Evolutionary conservation across 2,329 filamentous ascomycete genomes (phyloP).

Genomic region (Exophiala spinifera): DNA sequence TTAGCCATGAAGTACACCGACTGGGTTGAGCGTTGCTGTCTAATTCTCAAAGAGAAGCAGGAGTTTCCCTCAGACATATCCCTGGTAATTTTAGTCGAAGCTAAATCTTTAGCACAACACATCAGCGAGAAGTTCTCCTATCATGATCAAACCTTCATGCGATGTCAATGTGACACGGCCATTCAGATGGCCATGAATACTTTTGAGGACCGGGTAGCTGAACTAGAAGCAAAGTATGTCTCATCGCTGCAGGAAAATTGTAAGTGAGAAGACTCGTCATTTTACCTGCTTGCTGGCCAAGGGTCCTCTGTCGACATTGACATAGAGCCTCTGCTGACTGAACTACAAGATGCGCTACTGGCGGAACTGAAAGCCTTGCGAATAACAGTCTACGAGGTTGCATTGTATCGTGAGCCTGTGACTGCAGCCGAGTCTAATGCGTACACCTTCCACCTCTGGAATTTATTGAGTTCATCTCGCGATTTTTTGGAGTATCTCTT

Average conservation of each 20-base stretch:
- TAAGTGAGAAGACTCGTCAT: neutral
- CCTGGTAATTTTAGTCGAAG: neutral
- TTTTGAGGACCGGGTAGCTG: conserved; percentile 3
- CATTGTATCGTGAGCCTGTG: conserved; percentile 4
- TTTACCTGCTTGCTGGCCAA: no score
- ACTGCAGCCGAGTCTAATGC: neutral
- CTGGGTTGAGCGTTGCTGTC: conserved; percentile 11
- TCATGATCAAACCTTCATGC: neutral
- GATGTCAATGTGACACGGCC: conserved; percentile 7
- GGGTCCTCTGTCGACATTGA: neutral
- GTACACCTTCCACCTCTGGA: conserved; percentile 3
- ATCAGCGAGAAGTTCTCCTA: conserved; percentile 12
- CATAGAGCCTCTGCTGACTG: neutral
- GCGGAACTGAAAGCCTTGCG: conserved; percentile 6
- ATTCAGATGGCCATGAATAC: conserved; percentile 9
- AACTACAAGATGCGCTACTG: neutral
- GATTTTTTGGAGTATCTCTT: conserved; percentile 3
- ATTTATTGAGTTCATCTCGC: conserved; percentile 7
- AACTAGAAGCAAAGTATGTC: conserved; percentile 2
- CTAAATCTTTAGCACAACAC: conserved; percentile 4
- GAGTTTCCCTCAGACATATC: conserved; percentile 2
- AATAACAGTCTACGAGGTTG: conserved; percentile 7
- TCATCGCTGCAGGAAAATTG: conserved; percentile 5
- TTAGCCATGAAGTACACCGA: conserved; percentile 10
- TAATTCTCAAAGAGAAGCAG: conserved; percentile 1